These are phyloP conservation scores for Ceriops tagal DNA, from an alignment of 345 rosid species.

Conservation along the genomic window DNA sequence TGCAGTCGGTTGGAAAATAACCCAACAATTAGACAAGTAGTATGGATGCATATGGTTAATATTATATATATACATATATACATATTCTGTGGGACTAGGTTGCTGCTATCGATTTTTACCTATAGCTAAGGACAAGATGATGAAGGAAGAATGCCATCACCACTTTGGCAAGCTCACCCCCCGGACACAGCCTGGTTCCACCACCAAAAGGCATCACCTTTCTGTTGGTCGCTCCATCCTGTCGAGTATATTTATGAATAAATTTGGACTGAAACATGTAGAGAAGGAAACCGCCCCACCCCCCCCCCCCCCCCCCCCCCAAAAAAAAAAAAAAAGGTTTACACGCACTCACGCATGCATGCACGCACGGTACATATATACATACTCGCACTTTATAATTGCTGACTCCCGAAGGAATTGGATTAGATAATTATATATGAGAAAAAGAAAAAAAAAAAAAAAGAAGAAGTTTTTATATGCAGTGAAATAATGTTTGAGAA, in stretches of 20 bases:
- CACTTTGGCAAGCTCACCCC: constrained; percentile 77
- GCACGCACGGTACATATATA: no score
- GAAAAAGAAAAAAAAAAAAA: no score
- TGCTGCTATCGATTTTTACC: constrained; percentile 35
- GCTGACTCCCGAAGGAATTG: no score
- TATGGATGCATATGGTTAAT: not conserved
- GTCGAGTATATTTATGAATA: not conserved
- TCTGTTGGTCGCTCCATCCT: constrained; percentile 54
- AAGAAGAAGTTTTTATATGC: no score
- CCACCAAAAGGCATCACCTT: constrained; percentile 86
- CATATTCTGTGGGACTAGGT: not conserved
- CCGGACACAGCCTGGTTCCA: constrained; percentile 78
- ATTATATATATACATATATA: no score
- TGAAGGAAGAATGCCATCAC: constrained; percentile 72
- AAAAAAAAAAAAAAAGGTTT: not conserved
- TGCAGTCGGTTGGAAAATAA: constrained; percentile 6
- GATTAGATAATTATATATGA: no score
- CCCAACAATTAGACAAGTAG: not conserved
- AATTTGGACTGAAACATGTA: not conserved
- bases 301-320: no score
- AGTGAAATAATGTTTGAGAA: not conserved
- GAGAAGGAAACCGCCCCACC: not conserved
- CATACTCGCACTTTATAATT: no score
- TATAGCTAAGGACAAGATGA: constrained; percentile 74
- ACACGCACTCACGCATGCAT: no score